Evolutionary conservation across 495 filamentous ascomycete species (phyloP).

Genomic region (Lentithecium fluviatile): DNA sequence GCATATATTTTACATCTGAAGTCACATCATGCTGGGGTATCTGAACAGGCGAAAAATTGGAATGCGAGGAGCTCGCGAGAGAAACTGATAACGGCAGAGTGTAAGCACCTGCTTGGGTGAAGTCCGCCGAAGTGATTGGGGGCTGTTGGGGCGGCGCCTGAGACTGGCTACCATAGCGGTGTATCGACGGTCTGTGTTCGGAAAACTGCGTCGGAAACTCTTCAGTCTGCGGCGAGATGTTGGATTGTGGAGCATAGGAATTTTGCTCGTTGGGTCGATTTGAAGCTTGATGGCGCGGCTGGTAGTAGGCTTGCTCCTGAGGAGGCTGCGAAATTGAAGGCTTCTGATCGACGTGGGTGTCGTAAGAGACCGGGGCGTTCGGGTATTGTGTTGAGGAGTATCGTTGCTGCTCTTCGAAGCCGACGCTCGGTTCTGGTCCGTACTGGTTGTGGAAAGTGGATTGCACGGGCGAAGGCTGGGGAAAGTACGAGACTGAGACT

Average conservation of each 20-base stretch:
- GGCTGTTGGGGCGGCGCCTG: slow-evolving; percentile 10
- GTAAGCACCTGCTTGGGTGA: slow-evolving; percentile 19
- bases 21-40: slow-evolving; percentile 33
- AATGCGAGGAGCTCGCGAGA: slow-evolving; percentile 4
- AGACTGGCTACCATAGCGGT: slow-evolving; percentile 19
- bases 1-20: slow-evolving; percentile 36
- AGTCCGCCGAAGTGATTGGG: slow-evolving; percentile 4
- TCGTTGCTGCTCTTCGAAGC: slow-evolving; percentile 18
- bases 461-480: slow-evolving; percentile 23
- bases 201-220: slow-evolving; percentile 21
- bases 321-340: slow-evolving; percentile 23
- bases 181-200: slow-evolving; percentile 17
- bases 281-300: slow-evolving; percentile 11
- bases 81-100: slow-evolving; percentile 1
- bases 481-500: slow-evolving; percentile 27
- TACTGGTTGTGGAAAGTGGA: slow-evolving; percentile 9
- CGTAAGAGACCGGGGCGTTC: slow-evolving; percentile 26
- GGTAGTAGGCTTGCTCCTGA: slow-evolving; percentile 22
- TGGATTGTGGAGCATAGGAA: slow-evolving; percentile 11
- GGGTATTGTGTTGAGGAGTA: slow-evolving; percentile 20
- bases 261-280: slow-evolving; percentile 12
- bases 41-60: slow-evolving; percentile 24
- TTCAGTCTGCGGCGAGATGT: slow-evolving; percentile 13
- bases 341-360: slow-evolving; percentile 20
- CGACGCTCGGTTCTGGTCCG: slow-evolving; percentile 1